phyloP scores from a whole-genome alignment of 805 yeast species.

The Cyberlindnera euphorbiiphila region DNA sequence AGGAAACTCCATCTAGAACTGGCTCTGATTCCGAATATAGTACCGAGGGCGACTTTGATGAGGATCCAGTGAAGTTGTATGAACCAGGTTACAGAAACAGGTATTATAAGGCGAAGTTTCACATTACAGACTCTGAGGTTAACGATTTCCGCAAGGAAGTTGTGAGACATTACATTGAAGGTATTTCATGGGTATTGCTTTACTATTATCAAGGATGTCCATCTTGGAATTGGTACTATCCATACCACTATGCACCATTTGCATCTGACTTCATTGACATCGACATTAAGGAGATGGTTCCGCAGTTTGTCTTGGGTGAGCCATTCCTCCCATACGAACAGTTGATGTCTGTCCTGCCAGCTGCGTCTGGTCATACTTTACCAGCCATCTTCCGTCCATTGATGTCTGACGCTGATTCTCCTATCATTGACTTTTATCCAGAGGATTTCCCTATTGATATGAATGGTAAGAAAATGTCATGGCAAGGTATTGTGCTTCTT shows the following conservation, averaged over 20 bases:
- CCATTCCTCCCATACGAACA: conserved; percentile 93
- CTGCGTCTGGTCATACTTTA: conserved; percentile 82
- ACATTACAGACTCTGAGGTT: conserved; percentile 50
- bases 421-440: conserved; percentile 88
- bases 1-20: conserved; percentile 9
- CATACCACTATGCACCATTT: conserved; percentile 97
- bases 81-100: conserved; percentile 85
- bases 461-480: conserved; percentile 92
- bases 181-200: conserved; percentile 92
- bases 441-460: conserved; percentile 84
- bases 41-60: conserved; percentile 36
- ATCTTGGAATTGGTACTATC: conserved; percentile 98
- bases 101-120: conserved; percentile 76
- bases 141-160: conserved; percentile 52
- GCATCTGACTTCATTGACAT: conserved; percentile 75
- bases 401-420: conserved; percentile 77
- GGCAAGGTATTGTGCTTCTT: conserved; percentile 90
- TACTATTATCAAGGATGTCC: conserved; percentile 98
- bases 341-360: conserved; percentile 85
- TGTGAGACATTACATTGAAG: conserved; percentile 78
- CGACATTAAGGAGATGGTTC: conserved; percentile 44
- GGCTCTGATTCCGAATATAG: conserved; percentile 21
- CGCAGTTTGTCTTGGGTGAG: conserved; percentile 59
- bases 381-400: conserved; percentile 78
- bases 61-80: conserved; percentile 60